Conservation (phyloP, 257 asterid species). For the Ophiorrhiza pumila region DNA sequence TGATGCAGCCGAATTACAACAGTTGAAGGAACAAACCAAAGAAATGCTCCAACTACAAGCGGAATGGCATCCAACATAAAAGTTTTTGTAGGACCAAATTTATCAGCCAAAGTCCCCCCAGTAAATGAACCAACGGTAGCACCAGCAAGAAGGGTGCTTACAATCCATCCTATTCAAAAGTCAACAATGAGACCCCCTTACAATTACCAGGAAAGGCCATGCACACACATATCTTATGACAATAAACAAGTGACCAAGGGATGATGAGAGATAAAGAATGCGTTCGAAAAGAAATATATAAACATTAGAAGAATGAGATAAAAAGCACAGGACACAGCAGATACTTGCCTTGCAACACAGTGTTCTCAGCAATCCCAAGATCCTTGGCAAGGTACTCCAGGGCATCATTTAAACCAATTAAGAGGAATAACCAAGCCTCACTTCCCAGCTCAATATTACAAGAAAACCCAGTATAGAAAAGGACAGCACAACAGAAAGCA, state of each 20-base stretch:
- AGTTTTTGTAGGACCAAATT: slow-evolving; percentile 90
- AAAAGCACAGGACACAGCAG: neutral
- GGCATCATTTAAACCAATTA: slow-evolving; percentile 73
- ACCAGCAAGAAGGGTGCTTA: slow-evolving; percentile 93
- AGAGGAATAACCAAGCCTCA: slow-evolving; percentile 2
- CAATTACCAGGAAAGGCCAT: neutral
- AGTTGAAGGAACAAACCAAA: slow-evolving; percentile 57
- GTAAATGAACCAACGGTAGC: slow-evolving; percentile 96
- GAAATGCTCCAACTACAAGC: slow-evolving; percentile 78
- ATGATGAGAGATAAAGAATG: neutral
- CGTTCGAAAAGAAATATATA: neutral
- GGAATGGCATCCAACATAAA: slow-evolving; percentile 87
- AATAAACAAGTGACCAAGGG: neutral
- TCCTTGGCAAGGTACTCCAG: slow-evolving; percentile 85
- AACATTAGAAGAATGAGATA: neutral
- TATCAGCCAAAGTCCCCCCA: slow-evolving; percentile 93
- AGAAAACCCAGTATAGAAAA: neutral
- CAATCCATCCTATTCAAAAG: slow-evolving; percentile 76
- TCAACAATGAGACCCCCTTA: slow-evolving; percentile 14
- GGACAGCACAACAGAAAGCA: neutral
- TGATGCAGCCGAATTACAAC: slow-evolving; percentile 5
- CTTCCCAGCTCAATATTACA: neutral
- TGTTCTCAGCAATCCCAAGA: slow-evolving; percentile 73
- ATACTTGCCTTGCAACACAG: slow-evolving; percentile 77
- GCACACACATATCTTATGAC: too few species aligned